These are phyloP conservation scores for Parascedosporium putredinis DNA, from an alignment of 2,329 filamentous ascomycete species.

Conservation along the genomic window DNA sequence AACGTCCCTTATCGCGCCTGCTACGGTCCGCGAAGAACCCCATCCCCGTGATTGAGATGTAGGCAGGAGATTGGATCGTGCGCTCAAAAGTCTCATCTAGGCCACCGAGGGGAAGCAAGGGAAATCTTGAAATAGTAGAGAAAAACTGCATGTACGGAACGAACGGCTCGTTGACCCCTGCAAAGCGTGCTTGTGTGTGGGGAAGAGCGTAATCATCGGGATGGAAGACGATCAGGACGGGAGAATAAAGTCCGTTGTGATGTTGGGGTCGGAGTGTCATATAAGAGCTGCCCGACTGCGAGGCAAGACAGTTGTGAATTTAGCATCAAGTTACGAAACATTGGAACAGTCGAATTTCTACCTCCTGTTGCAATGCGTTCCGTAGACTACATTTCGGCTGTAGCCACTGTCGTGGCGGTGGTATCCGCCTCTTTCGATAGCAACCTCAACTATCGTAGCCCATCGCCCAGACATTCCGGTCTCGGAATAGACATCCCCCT, in stretches of 20 bases:
- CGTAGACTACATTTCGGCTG: not conserved
- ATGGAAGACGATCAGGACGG: no score
- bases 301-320: no score
- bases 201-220: no score
- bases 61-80: not conserved
- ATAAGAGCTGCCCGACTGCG: no score
- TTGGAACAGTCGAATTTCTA: not conserved
- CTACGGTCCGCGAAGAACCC: not conserved
- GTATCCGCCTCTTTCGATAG: conserved; percentile 14
- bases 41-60: not conserved
- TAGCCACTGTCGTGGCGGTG: not conserved
- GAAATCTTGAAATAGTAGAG: not conserved
- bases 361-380: not conserved
- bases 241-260: not conserved
- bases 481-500: conserved; percentile 56
- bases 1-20: no score
- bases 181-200: no score
- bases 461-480: conserved; percentile 51
- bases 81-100: not conserved
- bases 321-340: no score
- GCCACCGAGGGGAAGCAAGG: not conserved
- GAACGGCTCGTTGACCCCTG: no score
- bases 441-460: conserved; percentile 59
- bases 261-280: no score
- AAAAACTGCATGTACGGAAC: no score